These are phyloP conservation scores for Lentithecium fluviatile DNA, from an alignment of 495 filamentous ascomycete genomes.

Conservation along the genomic window DNA sequence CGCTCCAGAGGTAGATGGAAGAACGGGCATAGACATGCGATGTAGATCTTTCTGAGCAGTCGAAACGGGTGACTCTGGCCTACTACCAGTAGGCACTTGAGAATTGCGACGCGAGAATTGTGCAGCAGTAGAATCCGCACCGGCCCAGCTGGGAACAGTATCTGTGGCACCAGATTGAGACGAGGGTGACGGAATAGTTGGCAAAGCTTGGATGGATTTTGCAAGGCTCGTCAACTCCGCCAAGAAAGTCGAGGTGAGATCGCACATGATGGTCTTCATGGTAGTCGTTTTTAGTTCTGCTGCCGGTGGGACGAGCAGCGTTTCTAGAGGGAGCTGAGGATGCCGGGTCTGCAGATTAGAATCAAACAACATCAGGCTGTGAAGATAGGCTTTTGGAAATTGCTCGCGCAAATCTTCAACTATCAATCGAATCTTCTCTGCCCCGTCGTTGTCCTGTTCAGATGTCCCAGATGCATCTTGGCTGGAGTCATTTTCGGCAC, in stretches of 20 bases:
- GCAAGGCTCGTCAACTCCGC: conserved; percentile 86
- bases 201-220: conserved; percentile 75
- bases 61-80: conserved; percentile 53
- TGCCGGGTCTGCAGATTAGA: conserved; percentile 41
- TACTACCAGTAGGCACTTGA: conserved; percentile 45
- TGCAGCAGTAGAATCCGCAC: conserved; percentile 7
- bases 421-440: conserved; percentile 59
- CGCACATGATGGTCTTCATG: conserved; percentile 92
- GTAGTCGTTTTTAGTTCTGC: conserved; percentile 76
- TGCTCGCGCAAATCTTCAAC: conserved; percentile 56
- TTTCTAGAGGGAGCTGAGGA: conserved; percentile 56
- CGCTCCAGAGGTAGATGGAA: conserved; percentile 49
- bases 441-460: conserved; percentile 43
- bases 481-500: conserved; percentile 16
- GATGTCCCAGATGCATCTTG: neutral
- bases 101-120: conserved; percentile 53
- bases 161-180: conserved; percentile 36
- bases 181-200: conserved; percentile 74
- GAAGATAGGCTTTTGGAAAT: conserved; percentile 72
- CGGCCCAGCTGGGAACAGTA: conserved; percentile 21
- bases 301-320: conserved; percentile 71
- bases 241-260: conserved; percentile 78
- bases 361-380: conserved; percentile 78
- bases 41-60: conserved; percentile 49
- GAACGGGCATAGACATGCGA: conserved; percentile 79